These are phyloP conservation scores for Ascochyta pisi DNA, from an alignment of 2,329 filamentous ascomycete species.

Conservation along the genomic window DNA sequence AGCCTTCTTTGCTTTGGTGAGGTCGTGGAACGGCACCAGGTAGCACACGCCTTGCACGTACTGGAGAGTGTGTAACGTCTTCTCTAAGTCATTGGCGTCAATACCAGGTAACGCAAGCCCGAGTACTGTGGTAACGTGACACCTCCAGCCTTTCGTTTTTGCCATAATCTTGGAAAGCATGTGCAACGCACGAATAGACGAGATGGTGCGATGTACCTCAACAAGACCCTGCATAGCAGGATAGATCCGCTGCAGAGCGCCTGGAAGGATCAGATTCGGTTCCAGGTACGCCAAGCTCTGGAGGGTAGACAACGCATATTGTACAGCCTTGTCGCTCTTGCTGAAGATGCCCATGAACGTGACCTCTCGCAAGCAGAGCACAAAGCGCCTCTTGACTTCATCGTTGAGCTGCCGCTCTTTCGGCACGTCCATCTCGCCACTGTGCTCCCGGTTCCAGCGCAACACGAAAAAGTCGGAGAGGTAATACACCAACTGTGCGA, in stretches of 20 bases:
- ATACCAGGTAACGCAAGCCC: slow-evolving; percentile 93
- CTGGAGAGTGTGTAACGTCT: slow-evolving; percentile 91
- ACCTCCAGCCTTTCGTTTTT: slow-evolving; percentile 92
- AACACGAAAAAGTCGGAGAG: slow-evolving; percentile 96
- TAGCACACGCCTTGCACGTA: slow-evolving; percentile 97
- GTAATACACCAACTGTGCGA: slow-evolving; percentile 91
- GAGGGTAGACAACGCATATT: slow-evolving; percentile 87
- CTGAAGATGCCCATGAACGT: slow-evolving; percentile 98
- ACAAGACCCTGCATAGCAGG: slow-evolving; percentile 95
- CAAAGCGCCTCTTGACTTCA: slow-evolving; percentile 86
- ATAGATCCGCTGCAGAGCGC: slow-evolving; percentile 93
- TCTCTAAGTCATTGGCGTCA: slow-evolving; percentile 96
- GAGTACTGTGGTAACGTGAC: slow-evolving; percentile 92
- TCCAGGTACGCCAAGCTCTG: slow-evolving; percentile 91
- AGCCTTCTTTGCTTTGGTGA: slow-evolving; percentile 65
- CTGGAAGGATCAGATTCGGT: slow-evolving; percentile 88
- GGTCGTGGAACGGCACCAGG: slow-evolving; percentile 88
- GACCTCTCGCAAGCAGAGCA: slow-evolving; percentile 86
- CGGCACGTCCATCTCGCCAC: slow-evolving; percentile 87
- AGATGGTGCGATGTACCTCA: slow-evolving; percentile 94
- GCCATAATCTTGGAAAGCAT: slow-evolving; percentile 92
- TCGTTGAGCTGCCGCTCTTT: slow-evolving; percentile 78
- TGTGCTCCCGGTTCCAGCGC: slow-evolving; percentile 95
- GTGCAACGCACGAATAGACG: slow-evolving; percentile 88
- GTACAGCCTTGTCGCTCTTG: slow-evolving; percentile 90